Percentiles rank a stretch among this genome's conserved stretches.
phyloP scores from a whole-genome alignment of 2,329 filamentous ascomycete genomes.

The Ophiostoma piceae region DNA sequence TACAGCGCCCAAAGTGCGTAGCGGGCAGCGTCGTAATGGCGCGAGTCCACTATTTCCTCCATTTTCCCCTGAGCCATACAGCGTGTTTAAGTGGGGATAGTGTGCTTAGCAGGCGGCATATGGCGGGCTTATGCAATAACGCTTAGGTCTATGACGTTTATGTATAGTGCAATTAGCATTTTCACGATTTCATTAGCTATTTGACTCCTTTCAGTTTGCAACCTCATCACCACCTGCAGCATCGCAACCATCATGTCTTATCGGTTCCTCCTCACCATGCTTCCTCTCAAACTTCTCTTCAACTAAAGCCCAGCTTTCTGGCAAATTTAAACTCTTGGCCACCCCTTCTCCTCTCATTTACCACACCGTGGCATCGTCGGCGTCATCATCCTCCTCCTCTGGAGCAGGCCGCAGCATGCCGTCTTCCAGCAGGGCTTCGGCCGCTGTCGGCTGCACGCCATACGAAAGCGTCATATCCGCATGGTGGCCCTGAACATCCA shows the following conservation, averaged over 20 bases:
- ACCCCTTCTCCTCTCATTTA: neutral
- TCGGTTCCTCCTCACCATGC: neutral
- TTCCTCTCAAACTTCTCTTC: neutral
- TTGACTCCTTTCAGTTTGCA: too few relatives aligned
- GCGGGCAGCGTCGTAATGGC: conserved; percentile 2
- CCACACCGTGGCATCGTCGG: neutral
- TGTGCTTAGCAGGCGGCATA: neutral
- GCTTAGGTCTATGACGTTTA: neutral
- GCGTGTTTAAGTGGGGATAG: conserved; percentile 7
- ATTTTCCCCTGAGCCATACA: conserved; percentile 9
- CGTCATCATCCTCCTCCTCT: neutral
- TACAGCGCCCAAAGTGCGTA: neutral
- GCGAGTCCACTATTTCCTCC: conserved; percentile 9
- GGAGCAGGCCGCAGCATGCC: neutral
- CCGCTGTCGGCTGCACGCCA: conserved; percentile 29
- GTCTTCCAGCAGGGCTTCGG: conserved; percentile 18
- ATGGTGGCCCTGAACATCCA: conserved; percentile 35
- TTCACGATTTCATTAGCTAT: too few relatives aligned
- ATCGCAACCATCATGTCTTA: neutral
- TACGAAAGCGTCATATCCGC: conserved; percentile 33
- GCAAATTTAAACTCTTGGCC: neutral
- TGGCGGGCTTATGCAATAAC: neutral
- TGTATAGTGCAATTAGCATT: neutral
- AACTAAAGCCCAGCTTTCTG: neutral
- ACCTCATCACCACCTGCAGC: neutral